These are phyloP conservation scores for Phlebiopsis flavidoalba DNA, from an alignment of 768 basidiomycete species.

Conservation along the genomic window DNA sequence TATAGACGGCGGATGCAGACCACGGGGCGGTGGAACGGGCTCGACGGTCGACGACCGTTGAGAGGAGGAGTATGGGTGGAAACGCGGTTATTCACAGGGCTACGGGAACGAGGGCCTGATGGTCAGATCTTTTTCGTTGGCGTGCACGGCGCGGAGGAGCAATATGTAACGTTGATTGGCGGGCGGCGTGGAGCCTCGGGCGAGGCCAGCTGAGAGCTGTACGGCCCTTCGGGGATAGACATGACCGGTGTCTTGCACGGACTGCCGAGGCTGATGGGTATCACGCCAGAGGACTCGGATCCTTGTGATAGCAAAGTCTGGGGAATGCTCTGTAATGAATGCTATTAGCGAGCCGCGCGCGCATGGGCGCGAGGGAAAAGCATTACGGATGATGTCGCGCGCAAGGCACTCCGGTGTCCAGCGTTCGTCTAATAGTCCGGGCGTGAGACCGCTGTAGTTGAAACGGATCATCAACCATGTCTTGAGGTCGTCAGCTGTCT, in stretches of 20 bases:
- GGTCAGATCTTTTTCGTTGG: background rate
- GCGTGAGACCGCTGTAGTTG: background rate
- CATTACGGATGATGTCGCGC: conserved; percentile 2
- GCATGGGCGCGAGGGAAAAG: background rate
- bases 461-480: conserved; percentile 9
- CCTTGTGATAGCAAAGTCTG: background rate
- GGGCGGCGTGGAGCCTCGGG: background rate
- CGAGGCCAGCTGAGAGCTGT: background rate
- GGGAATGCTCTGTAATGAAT: background rate
- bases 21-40: background rate
- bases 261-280: background rate
- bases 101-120: background rate
- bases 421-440: background rate
- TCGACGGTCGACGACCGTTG: background rate
- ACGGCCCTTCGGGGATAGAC: background rate
- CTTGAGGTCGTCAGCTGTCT: conserved; percentile 24
- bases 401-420: conserved; percentile 4
- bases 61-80: background rate
- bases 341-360: background rate
- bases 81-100: background rate
- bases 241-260: background rate
- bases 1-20: background rate
- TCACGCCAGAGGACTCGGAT: background rate
- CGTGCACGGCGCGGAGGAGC: background rate
- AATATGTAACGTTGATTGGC: background rate